A percentile compares a stretch with the other conserved stretches of the same genome.
Conservation (phyloP, 306 rosid species). For the Oemleria cerasiformis region DNA sequence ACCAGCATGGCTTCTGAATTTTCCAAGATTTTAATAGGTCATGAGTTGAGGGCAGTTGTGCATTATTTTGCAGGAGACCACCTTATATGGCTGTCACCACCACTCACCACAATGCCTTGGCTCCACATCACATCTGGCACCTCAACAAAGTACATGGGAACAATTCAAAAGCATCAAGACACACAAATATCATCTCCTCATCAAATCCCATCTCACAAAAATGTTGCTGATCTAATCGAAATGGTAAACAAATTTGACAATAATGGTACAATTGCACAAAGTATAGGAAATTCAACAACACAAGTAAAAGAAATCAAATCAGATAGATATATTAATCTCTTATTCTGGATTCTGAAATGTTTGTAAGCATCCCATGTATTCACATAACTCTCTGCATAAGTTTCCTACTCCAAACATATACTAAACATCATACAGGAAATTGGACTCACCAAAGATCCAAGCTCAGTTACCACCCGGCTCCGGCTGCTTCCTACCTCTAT, state of each 20-base stretch:
- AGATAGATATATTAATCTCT: neutral
- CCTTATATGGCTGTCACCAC: neutral
- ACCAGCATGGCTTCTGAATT: neutral
- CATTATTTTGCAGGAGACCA: neutral
- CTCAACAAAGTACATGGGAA: neutral
- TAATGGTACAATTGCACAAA: neutral
- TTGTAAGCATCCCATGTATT: conserved; percentile 16
- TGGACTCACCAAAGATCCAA: conserved; percentile 9
- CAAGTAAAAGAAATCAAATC: neutral
- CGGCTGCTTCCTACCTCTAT: conserved; percentile 6
- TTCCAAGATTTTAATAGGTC: no score
- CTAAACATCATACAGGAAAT: conserved; percentile 2
- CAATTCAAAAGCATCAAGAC: neutral
- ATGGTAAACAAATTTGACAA: no score
- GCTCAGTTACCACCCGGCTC: neutral
- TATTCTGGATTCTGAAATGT: neutral
- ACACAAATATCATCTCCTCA: neutral
- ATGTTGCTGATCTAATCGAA: no score
- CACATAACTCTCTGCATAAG: conserved; percentile 15
- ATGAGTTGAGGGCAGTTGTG: neutral
- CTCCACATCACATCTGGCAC: neutral
- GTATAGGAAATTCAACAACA: neutral
- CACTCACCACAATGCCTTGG: neutral
- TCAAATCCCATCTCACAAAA: no score
- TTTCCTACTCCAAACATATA: conserved; percentile 21